Conservation (phyloP, 352 stramenopile species). For the Aphanomyces astaci region DNA sequence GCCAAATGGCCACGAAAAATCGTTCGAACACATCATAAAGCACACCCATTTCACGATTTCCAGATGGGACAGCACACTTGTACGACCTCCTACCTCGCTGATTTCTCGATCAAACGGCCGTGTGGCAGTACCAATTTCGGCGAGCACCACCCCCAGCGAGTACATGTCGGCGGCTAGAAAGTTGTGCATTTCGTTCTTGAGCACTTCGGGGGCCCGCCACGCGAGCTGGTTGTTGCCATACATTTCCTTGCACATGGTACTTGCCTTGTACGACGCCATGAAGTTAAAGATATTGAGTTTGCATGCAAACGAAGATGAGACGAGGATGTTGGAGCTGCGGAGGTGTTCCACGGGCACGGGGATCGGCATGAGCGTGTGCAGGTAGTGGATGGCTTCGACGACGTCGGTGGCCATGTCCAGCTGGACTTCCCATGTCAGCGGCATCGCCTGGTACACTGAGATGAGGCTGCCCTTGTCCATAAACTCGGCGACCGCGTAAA, state of each 20-base stretch:
- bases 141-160: slow-evolving; percentile 19
- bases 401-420: slow-evolving; percentile 48
- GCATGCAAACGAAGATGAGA: slow-evolving; percentile 1
- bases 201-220: slow-evolving; percentile 20
- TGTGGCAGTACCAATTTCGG: slow-evolving; percentile 17
- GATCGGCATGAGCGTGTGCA: slow-evolving; percentile 10
- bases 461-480: slow-evolving; percentile 61
- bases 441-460: slow-evolving; percentile 30
- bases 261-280: slow-evolving; percentile 3
- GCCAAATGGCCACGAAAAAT: too few species aligned
- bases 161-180: slow-evolving; percentile 21
- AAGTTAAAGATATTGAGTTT: slow-evolving; percentile 14
- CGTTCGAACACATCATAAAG: too few species aligned
- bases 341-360: slow-evolving; percentile 11
- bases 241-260: slow-evolving; percentile 3
- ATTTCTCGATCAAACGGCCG: slow-evolving; percentile 17
- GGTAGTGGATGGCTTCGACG: slow-evolving; percentile 11
- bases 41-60: too few species aligned
- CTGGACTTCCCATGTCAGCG: slow-evolving; percentile 45
- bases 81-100: background rate
- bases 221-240: slow-evolving; percentile 4
- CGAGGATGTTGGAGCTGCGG: slow-evolving; percentile 11
- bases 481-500: slow-evolving; percentile 63
- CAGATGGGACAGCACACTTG: too few species aligned
- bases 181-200: slow-evolving; percentile 8